Percentiles rank a stretch among this genome's conserved stretches.
Conservation (phyloP, 164 flowering plant genomes). For the Paratinospora sagittata region DNA sequence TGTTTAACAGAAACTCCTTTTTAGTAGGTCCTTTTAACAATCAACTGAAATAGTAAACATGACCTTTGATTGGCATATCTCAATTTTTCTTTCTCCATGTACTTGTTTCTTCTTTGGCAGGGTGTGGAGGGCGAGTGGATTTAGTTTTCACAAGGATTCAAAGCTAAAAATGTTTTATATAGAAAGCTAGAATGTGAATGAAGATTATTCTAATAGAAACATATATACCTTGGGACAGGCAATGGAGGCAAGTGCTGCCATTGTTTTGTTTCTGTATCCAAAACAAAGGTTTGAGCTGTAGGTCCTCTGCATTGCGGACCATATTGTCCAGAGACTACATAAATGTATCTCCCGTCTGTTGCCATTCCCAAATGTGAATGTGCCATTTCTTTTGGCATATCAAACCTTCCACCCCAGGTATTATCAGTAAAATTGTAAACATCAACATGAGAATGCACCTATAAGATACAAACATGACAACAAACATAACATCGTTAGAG, state of each 20-base stretch:
- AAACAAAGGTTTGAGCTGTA: constrained; percentile 51
- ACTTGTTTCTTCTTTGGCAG: too few relatives aligned
- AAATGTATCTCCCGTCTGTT: constrained; percentile 86
- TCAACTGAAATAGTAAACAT: too few relatives aligned
- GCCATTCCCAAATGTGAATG: constrained; percentile 91
- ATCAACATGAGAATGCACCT: constrained; percentile 97
- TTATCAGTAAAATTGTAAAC: constrained; percentile 72
- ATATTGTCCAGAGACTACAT: constrained; percentile 80
- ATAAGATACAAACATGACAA: not conserved
- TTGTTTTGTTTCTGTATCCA: constrained; percentile 65
- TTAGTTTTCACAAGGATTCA: too few relatives aligned
- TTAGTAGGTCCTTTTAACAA: too few relatives aligned
- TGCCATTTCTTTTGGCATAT: constrained; percentile 92
- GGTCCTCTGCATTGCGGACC: constrained; percentile 96
- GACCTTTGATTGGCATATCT: too few relatives aligned
- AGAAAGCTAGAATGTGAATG: not conserved
- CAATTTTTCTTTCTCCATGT: too few relatives aligned
- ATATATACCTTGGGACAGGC: constrained; percentile 77
- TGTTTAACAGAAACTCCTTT: too few relatives aligned
- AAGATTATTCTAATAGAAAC: not conserved
- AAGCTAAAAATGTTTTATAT: too few relatives aligned
- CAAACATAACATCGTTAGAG: constrained; percentile 2
- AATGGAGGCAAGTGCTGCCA: constrained; percentile 67
- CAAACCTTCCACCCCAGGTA: constrained; percentile 77
- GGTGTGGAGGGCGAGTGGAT: too few relatives aligned